Evolutionary conservation across 441 rosid genomes (phyloP), one percentile per base, ranked within the genome.

Genomic region (Gossypium aridum): DNA sequence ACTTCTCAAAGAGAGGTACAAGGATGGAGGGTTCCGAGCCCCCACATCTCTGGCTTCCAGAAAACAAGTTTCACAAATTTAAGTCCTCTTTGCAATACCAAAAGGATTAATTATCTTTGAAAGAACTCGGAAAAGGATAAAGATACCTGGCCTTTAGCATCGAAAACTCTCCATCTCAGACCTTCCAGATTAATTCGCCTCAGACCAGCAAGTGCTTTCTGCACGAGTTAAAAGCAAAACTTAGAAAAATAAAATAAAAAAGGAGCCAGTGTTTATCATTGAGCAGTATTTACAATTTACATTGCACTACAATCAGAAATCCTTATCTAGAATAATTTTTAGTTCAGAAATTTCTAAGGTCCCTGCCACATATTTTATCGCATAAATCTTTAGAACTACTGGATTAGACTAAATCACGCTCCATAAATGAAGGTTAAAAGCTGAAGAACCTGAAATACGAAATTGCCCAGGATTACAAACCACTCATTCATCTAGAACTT

Each of bases 191-290:
- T 84, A 78, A 94, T 97, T 71, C 97, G 92, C 85, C 85, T 89
- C 69, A 97, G 82, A 51, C 99, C 99, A 71, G 99, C 97, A 81
- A 91, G 83, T 55, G 98, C 99, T 91, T 85, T 94, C 99, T 97
- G 95, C 82, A 79, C 14, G 55, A 75, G 74, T 66, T 66, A 28
- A 62, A 76, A 73, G 19, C 76, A 13, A 26, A 16, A 16, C 19
- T 70, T 72, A 75, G 4, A 28, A 39, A n/a, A 43, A 10, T 2
- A 43, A 43, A 43, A 43, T 9, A 43, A 8, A 34, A 19, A 61
- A 60, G 3, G 6, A 45, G 13, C 34, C 25, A 56, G 63, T 54
- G 28, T 16, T 5, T 1, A 1, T 6, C n/a, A 37, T 63, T 51
- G 9, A 28, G 62, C 62, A 53, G 26, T 17, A 70, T 16, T 51